phyloP scores from a whole-genome alignment of 1,284 basidiomycete species.

The Melanopsichium pennsylvanicum region DNA sequence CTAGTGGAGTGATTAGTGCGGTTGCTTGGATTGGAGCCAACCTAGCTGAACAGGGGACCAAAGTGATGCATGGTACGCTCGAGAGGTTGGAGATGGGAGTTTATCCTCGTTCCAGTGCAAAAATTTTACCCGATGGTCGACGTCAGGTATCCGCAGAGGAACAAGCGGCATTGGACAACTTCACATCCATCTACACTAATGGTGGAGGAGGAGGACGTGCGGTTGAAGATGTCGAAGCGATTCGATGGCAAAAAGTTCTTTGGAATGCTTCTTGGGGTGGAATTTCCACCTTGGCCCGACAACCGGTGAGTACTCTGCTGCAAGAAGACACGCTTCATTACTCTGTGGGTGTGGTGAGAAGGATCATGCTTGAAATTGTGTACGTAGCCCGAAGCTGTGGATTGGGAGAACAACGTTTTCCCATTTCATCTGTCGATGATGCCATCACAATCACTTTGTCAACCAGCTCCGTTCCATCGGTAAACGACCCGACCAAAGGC shows the following conservation, averaged over 20 bases:
- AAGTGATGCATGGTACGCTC: slow-evolving; percentile 47
- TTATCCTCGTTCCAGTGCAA: slow-evolving; percentile 28
- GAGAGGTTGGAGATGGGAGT: slow-evolving; percentile 67
- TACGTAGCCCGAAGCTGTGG: slow-evolving; percentile 66
- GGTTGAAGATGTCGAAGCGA: slow-evolving; percentile 68
- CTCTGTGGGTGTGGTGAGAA: slow-evolving; percentile 65
- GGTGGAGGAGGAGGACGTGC: slow-evolving; percentile 67
- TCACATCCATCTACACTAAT: slow-evolving; percentile 64
- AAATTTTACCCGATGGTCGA: neutral
- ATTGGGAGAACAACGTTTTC: slow-evolving; percentile 42
- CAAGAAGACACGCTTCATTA: slow-evolving; percentile 62
- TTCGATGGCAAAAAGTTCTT: slow-evolving; percentile 69
- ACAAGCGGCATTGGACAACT: slow-evolving; percentile 55
- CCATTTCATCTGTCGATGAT: slow-evolving; percentile 41
- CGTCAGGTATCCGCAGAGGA: slow-evolving; percentile 30
- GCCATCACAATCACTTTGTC: slow-evolving; percentile 46
- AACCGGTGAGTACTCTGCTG: slow-evolving; percentile 66
- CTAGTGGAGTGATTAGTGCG: slow-evolving; percentile 60
- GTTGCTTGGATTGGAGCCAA: slow-evolving; percentile 69
- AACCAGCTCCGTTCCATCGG: slow-evolving; percentile 1
- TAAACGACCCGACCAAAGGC: slow-evolving; percentile 2
- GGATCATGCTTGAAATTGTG: slow-evolving; percentile 67
- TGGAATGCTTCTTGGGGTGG: slow-evolving; percentile 64
- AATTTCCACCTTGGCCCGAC: slow-evolving; percentile 67
- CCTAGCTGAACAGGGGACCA: slow-evolving; percentile 41